Percentiles rank a stretch among this genome's conserved stretches.
Conservation (phyloP, 2,329 filamentous ascomycete genomes). For the Akanthomyces dipterigenus region DNA sequence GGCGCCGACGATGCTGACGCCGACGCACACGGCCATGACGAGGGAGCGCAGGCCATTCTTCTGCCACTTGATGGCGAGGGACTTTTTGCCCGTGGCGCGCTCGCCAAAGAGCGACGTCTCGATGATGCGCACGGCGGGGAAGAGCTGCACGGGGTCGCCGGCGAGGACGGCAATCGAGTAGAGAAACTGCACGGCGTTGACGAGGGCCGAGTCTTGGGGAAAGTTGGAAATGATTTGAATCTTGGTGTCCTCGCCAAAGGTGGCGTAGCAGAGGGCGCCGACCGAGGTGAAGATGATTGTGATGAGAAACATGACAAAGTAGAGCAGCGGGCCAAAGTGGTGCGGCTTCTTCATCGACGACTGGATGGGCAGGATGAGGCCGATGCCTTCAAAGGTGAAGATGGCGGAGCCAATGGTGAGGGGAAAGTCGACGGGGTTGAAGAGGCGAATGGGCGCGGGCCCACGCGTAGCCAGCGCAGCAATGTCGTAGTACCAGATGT, state of each 20-base stretch:
- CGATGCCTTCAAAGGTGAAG: conserved; percentile 74
- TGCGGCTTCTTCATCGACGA: conserved; percentile 67
- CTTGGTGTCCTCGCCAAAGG: conserved; percentile 60
- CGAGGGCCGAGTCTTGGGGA: conserved; percentile 62
- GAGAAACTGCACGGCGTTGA: conserved; percentile 69
- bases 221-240: conserved; percentile 74
- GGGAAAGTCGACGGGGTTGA: conserved; percentile 63
- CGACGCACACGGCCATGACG: conserved; percentile 52
- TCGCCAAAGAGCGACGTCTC: conserved; percentile 62
- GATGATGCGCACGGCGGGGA: conserved; percentile 65
- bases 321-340: conserved; percentile 59
- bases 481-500: conserved; percentile 69
- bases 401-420: conserved; percentile 67
- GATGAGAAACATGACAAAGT: conserved; percentile 64
- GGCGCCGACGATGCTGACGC: conserved; percentile 56
- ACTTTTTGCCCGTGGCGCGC: conserved; percentile 58
- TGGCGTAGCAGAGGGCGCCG: conserved; percentile 66
- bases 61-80: conserved; percentile 62
- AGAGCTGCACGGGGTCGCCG: conserved; percentile 67
- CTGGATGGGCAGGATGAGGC: conserved; percentile 69
- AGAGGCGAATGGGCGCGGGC: conserved; percentile 55
- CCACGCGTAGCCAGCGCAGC: conserved; percentile 47
- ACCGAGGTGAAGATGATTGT: conserved; percentile 67
- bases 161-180: conserved; percentile 69
- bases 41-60: conserved; percentile 61